Base-by-base conservation (phyloP, 2,329 filamentous ascomycete genomes). In the Bertia moriformis region DNA sequence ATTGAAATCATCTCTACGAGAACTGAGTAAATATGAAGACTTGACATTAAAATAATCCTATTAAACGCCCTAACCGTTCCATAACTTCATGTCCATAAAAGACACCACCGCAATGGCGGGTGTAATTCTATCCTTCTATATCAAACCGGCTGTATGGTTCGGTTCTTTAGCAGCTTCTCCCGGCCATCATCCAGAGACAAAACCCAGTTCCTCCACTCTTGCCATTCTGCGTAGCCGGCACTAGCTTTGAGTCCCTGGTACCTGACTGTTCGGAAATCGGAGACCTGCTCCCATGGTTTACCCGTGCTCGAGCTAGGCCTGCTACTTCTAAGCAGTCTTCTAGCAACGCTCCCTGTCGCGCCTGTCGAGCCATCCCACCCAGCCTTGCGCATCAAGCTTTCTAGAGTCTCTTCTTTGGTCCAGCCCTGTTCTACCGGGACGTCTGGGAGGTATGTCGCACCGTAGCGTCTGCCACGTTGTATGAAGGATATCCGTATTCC, bases 381-480 rank as follows among this genome's bases (percentile, higher is more conserved):
- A 1, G 88, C 88, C 67, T 98, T 98, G 43, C 85, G 71, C 80
- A 95, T 91, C 53, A 96, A 62, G 58, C 84, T 93, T 40, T 87
- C 70, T 2, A 98, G 59, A 0, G 89, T 84, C 67, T 96, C 85
- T 55, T 96, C 88, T 59, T 91, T 88, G 10, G 73, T 84, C 91
- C 91, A 98, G 14, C 85, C 88, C 56, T 96, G 91, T 65, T 98
- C 91, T 1, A 72, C 65, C 7, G 89, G 83, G 4, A 98, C 87
- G 54, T 95, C 85, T 0, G 91, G 91, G 13, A 98, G 69, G 52
- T 96, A 98, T 0, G 91, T 95, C 1, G 86, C 73, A 14, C 87
- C 84, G 53, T 85, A 86, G 37, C 82, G 73, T 38, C 77, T 70
- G 14, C 77, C 77, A 46, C 77, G 70, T 48, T 85, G 68, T n/a